These are phyloP conservation scores for Diaporthe amygdali DNA, from an alignment of 2,329 filamentous ascomycete species.

Conservation along the genomic window DNA sequence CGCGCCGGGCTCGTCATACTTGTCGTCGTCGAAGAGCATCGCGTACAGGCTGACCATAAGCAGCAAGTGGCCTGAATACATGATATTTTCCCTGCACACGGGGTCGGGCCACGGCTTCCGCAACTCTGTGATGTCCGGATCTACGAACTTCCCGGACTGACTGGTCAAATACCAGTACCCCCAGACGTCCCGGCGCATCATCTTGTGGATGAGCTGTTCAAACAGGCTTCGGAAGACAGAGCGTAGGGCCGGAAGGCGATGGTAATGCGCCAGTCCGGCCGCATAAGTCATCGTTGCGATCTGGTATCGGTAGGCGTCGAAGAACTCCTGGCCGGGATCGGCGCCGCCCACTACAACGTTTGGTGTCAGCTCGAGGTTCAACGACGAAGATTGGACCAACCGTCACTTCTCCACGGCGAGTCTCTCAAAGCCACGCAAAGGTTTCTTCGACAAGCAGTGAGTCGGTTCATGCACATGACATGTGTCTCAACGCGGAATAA, in stretches of 20 bases:
- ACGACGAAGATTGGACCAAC: neutral
- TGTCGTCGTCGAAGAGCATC: conserved; percentile 48
- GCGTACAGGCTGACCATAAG: conserved; percentile 25
- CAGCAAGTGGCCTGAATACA: conserved; percentile 30
- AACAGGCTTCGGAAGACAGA: conserved; percentile 40
- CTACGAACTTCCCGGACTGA: conserved; percentile 37
- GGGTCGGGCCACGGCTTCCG: conserved; percentile 48
- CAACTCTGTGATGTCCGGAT: conserved; percentile 43
- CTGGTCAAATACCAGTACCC: conserved; percentile 47
- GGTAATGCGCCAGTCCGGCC: conserved; percentile 41
- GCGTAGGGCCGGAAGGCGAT: conserved; percentile 41
- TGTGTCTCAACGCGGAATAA: too few species aligned
- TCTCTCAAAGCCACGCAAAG: neutral
- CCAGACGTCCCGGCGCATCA: conserved; percentile 47
- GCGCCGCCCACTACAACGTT: conserved; percentile 34
- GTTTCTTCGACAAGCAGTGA: neutral
- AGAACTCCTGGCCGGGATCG: conserved; percentile 43
- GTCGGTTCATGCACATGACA: too few species aligned
- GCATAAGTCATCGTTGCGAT: conserved; percentile 47
- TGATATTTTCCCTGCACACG: conserved; percentile 45
- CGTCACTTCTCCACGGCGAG: neutral
- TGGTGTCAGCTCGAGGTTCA: neutral
- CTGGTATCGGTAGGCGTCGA: conserved; percentile 44
- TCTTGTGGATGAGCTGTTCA: conserved; percentile 43
- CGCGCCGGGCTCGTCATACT: conserved; percentile 38